These are phyloP conservation scores for Nissolia schottii DNA, from an alignment of 306 rosid genomes.

Conservation along the genomic window DNA sequence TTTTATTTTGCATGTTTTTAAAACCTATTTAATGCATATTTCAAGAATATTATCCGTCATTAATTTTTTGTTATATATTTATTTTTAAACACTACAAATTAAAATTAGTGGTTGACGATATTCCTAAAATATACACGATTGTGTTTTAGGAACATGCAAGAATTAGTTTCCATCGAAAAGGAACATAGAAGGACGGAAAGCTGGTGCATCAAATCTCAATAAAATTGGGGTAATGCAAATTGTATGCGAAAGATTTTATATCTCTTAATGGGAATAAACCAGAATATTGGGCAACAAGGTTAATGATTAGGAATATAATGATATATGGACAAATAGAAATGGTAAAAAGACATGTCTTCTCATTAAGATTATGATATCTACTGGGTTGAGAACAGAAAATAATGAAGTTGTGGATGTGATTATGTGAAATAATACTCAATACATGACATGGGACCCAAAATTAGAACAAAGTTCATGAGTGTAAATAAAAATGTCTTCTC, in stretches of 20 bases:
- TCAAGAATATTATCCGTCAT: too few relatives aligned
- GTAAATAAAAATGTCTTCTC: neutral
- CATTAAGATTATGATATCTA: constrained; percentile 22
- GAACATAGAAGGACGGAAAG: constrained; percentile 21
- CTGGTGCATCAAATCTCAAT: constrained; percentile 26
- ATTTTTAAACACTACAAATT: too few relatives aligned
- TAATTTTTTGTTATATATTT: too few relatives aligned
- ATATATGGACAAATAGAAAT: constrained; percentile 11
- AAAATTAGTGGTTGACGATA: too few relatives aligned
- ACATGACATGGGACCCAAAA: constrained; percentile 3
- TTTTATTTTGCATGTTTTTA: too few relatives aligned
- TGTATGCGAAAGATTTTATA: constrained; percentile 22
- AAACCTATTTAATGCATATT: too few relatives aligned
- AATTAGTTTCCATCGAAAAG: too few relatives aligned
- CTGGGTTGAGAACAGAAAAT: neutral
- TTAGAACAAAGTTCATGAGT: neutral
- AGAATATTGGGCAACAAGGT: constrained; percentile 17
- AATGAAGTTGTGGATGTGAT: neutral
- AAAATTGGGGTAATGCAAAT: constrained; percentile 20
- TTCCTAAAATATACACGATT: too few relatives aligned
- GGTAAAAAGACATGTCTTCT: constrained; percentile 25
- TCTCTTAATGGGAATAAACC: constrained; percentile 21
- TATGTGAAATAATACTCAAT: too few relatives aligned
- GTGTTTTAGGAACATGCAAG: too few relatives aligned
- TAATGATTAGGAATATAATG: neutral